Percentiles rank a stretch among this genome's conserved stretches.
Conservation (phyloP, 306 rosid genomes). For the Inga laurina region DNA sequence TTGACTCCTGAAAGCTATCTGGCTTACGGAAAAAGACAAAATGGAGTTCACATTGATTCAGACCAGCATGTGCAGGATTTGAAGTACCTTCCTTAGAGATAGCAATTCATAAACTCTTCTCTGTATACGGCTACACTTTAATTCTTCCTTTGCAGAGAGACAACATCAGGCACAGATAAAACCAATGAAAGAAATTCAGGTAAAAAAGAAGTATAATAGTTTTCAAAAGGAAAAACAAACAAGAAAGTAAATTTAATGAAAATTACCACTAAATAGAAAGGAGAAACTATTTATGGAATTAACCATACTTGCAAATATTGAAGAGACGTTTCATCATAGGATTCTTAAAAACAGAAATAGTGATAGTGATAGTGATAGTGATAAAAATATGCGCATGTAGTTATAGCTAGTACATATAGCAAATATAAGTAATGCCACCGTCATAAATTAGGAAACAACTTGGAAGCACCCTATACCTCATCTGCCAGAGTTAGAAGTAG, state of each 20-base stretch:
- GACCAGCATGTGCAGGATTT: conserved; percentile 44
- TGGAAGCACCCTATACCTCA: conserved; percentile 54
- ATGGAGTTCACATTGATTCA: conserved; percentile 69
- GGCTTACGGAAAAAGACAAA: conserved; percentile 87
- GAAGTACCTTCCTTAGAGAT: conserved; percentile 71
- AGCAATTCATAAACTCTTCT: conserved; percentile 85
- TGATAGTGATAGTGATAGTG: not conserved
- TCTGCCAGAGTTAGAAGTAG: conserved; percentile 65
- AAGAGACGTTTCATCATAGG: not conserved
- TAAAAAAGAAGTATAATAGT: conserved; percentile 7
- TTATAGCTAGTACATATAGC: not conserved
- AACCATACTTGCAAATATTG: not conserved
- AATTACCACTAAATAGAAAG: not conserved
- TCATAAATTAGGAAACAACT: conserved; percentile 1
- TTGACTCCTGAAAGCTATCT: conserved; percentile 61
- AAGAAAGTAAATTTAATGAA: not conserved
- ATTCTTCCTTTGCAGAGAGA: conserved; percentile 80
- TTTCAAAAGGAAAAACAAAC: conserved; percentile 4
- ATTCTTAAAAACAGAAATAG: not conserved
- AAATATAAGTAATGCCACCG: not conserved
- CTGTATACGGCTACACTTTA: conserved; percentile 75
- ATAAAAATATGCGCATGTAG: not conserved
- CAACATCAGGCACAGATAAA: conserved; percentile 32
- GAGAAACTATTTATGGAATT: not conserved
- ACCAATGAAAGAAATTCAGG: conserved; percentile 31